A percentile compares a stretch with the other conserved stretches of the same genome.
phyloP scores from a whole-genome alignment of 768 basidiomycete genomes.

The Agaricus sinodeliciosus region DNA sequence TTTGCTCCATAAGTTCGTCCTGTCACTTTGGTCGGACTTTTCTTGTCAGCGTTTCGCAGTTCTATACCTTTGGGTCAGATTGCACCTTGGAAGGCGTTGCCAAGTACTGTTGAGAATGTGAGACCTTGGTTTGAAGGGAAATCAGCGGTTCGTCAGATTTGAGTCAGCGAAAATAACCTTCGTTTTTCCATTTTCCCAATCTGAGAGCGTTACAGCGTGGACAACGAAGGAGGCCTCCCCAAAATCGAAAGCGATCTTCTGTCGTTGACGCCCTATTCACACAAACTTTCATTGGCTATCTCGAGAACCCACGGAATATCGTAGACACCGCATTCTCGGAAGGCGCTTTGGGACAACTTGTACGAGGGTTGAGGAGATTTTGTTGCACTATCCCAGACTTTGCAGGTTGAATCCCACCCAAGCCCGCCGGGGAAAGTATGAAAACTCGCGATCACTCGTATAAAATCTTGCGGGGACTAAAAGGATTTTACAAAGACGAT shows the following conservation, averaged over 20 bases:
- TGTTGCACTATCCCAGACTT: neutral
- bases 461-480: neutral
- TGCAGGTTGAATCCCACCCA: neutral
- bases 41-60: neutral
- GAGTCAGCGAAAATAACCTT: neutral
- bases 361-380: neutral
- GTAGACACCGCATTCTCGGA: neutral
- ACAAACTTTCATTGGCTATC: neutral
- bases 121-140: neutral
- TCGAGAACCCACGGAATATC: neutral
- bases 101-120: neutral
- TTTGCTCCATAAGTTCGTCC: neutral
- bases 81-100: neutral
- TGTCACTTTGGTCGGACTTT: neutral
- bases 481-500: neutral
- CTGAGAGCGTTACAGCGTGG: neutral
- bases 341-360: neutral
- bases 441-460: neutral
- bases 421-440: neutral
- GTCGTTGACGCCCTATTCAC: neutral
- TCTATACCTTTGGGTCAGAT: neutral
- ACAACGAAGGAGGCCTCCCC: neutral
- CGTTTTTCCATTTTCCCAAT: neutral
- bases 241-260: neutral
- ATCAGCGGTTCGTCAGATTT: neutral